phyloP scores from a whole-genome alignment of 768 basidiomycete genomes.

The Rhizopogon rudus region DNA sequence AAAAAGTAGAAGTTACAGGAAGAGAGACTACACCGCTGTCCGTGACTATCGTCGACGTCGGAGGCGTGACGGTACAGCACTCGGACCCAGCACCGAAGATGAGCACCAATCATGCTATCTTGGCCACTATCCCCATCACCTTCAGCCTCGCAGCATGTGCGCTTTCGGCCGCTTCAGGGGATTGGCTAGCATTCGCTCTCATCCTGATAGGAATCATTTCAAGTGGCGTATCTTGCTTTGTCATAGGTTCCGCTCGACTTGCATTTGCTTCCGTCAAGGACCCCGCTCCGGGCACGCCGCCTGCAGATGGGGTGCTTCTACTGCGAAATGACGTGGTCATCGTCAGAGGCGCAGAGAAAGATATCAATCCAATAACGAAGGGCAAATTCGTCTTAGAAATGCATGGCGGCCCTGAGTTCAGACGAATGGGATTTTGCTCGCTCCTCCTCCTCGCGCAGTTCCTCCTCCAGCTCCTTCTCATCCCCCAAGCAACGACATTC shows the following conservation, averaged over 20 bases:
- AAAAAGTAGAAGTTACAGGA: constrained; percentile 10
- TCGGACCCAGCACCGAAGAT: constrained; percentile 6
- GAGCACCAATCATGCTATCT: constrained; percentile 6
- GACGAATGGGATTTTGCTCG: constrained; percentile 22
- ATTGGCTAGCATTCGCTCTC: constrained; percentile 28
- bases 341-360: constrained; percentile 27
- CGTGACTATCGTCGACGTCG: constrained; percentile 11
- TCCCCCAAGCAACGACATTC: constrained; percentile 29
- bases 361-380: constrained; percentile 27
- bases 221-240: constrained; percentile 24
- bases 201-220: constrained; percentile 29
- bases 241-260: constrained; percentile 27
- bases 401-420: constrained; percentile 11
- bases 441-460: constrained; percentile 29
- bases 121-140: constrained; percentile 20
- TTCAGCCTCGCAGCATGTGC: constrained; percentile 18
- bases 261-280: constrained; percentile 10
- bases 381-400: constrained; percentile 24
- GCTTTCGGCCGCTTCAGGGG: constrained; percentile 19
- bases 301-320: constrained; percentile 27
- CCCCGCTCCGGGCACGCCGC: constrained; percentile 20
- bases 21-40: constrained; percentile 13
- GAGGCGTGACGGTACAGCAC: constrained; percentile 1
- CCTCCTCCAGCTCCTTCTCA: constrained; percentile 29
- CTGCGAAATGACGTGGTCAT: constrained; percentile 21